Base-by-base conservation (phyloP, 2,329 filamentous ascomycete species). In the Neofusicoccum sp. region DNA sequence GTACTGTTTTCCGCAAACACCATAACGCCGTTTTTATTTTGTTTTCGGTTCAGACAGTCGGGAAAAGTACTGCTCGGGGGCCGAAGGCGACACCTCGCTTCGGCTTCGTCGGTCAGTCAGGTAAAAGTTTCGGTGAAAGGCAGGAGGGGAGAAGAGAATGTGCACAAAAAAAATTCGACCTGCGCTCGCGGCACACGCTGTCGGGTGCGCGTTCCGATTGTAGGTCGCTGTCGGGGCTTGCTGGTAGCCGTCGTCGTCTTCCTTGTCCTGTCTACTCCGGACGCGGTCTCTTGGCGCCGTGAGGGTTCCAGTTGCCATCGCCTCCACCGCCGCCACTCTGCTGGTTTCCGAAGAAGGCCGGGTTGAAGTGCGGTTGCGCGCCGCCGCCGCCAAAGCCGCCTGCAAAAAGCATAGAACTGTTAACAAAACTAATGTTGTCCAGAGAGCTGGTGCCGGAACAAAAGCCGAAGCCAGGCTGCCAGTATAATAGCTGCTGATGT, bases 201-300 rank as follows among this genome's bases (percentile, higher is more conserved):
- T 20, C 20, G 20, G 20, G 20, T 20, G 20, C 20, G 20, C 20
- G 20, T 20, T 20, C 20, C 20, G 20, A 20, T 20, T 20, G 20
- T 1, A 20, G 20, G 20, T 20, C 20, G 20, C 20, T 20, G 20
- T 20, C 20, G 20, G 20, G 20, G 20, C 20, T 20, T 20, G 20
- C 20, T 20, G 20, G 20, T 16, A 8, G 38, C 33, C 28, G 36
- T 6, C 38, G 5, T 43, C 26, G 11, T 43, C 14, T 12, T 8
- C 28, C 38, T n/a, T 8, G 51, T 14, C 26, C 9, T n/a, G 33
- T 36, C 70, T 77, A 85, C 67, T 93, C 90, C 63, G 89, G 89
- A 64, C 90, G 84, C 65, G 89, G 88, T 66, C 90, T 82, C 78
- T 95, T 95, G 3, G 87, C 86, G 31, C 89, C 89, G 67, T 93